phyloP scores from a whole-genome alignment of 768 basidiomycete species.

The Lyophyllum decastes region DNA sequence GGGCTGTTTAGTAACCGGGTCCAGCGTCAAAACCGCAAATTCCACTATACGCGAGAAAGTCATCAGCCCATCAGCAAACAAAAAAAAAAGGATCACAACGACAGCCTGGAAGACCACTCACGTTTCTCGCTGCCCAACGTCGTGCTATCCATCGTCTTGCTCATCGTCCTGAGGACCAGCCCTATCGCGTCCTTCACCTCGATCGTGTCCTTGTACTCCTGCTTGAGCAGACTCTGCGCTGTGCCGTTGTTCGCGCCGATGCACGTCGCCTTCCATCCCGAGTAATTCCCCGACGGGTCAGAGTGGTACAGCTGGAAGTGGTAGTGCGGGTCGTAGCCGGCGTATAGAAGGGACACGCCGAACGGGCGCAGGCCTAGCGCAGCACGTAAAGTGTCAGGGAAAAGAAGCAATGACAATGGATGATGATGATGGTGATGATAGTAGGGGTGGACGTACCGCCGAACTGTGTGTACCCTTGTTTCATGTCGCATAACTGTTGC shows the following conservation, averaged over 20 bases:
- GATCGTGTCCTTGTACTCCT: slow-evolving; percentile 98
- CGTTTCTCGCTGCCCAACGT: slow-evolving; percentile 95
- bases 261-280: slow-evolving; percentile 97
- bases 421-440: background rate
- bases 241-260: slow-evolving; percentile 99
- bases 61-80: background rate
- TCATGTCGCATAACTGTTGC: slow-evolving; percentile 92
- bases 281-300: slow-evolving; percentile 98
- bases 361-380: slow-evolving; percentile 98
- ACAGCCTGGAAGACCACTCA: slow-evolving; percentile 39
- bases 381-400: too few species aligned
- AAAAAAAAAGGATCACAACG: background rate
- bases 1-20: slow-evolving; percentile 73
- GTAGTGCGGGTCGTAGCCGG: slow-evolving; percentile 95
- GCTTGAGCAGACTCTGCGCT: slow-evolving; percentile 92
- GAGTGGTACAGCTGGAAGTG: slow-evolving; percentile 97
- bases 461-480: slow-evolving; percentile 97
- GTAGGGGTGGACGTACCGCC: slow-evolving; percentile 60
- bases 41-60: slow-evolving; percentile 61
- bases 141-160: slow-evolving; percentile 99
- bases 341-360: slow-evolving; percentile 95
- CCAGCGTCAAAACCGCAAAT: slow-evolving; percentile 91
- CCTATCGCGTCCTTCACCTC: slow-evolving; percentile 88
- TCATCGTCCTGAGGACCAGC: slow-evolving; percentile 93
- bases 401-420: background rate